A percentile compares a stretch with the other conserved stretches of the same genome.
phyloP scores from a whole-genome alignment of 2,329 filamentous ascomycete genomes.

The Apiospora hydei region DNA sequence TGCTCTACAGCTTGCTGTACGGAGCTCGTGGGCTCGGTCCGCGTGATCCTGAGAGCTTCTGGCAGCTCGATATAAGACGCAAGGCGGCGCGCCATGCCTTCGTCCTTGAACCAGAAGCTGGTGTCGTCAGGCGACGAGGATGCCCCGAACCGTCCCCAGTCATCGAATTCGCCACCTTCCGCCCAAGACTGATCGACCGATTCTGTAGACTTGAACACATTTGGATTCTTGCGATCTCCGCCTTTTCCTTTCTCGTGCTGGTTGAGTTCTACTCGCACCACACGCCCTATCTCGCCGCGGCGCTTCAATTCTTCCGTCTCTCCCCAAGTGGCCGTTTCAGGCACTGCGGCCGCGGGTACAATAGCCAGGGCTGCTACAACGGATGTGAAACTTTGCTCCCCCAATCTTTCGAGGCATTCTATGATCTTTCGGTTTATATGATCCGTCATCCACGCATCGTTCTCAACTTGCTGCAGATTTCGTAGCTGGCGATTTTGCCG shows the following conservation, averaged over 20 bases:
- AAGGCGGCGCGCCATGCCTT: slow-evolving; percentile 53
- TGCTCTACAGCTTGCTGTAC: slow-evolving; percentile 43
- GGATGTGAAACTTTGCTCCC: slow-evolving; percentile 41
- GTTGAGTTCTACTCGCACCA: slow-evolving; percentile 32
- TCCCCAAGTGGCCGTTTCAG: slow-evolving; percentile 36
- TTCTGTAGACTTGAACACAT: slow-evolving; percentile 23
- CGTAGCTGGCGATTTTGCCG: slow-evolving; percentile 43
- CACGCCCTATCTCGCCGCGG: slow-evolving; percentile 37
- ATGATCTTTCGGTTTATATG: slow-evolving; percentile 51
- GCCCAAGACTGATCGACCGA: slow-evolving; percentile 30
- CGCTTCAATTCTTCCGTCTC: slow-evolving; percentile 39
- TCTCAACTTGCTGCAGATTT: slow-evolving; percentile 44
- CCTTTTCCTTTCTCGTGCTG: neutral
- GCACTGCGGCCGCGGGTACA: slow-evolving; percentile 52
- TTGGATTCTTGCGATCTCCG: slow-evolving; percentile 18
- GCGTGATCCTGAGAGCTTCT: slow-evolving; percentile 26
- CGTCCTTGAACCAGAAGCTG: slow-evolving; percentile 55
- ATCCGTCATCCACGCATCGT: slow-evolving; percentile 49
- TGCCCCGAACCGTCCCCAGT: slow-evolving; percentile 54
- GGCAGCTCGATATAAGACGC: slow-evolving; percentile 49
- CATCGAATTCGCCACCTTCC: slow-evolving; percentile 47
- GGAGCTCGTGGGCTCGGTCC: slow-evolving; percentile 28
- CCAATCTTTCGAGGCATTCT: slow-evolving; percentile 49
- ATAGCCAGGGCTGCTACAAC: slow-evolving; percentile 52
- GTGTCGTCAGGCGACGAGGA: slow-evolving; percentile 26